Evolutionary conservation across 2,329 filamentous ascomycete species (phyloP), one percentile per base, ranked within the genome.

Genomic region (Penicillium sp.): DNA sequence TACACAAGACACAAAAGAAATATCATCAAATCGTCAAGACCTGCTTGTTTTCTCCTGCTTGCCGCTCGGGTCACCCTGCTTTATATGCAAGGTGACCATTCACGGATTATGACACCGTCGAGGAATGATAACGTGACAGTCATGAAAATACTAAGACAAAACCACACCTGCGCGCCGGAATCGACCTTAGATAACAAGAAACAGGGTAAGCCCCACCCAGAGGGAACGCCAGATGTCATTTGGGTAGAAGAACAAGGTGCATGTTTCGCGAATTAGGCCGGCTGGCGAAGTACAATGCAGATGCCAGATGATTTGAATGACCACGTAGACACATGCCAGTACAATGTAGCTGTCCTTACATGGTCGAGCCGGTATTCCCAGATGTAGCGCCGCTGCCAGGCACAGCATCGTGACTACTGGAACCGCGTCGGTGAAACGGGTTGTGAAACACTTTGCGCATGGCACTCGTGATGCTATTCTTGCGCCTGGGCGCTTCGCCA

Each of bases 401-500:
- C 18, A 16, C 26, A 36, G 21, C 31, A 35, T 33, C 32, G n/a
- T 34, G 16, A 31, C 25, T 25, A 20, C 44, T 64, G 5, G 59
- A 56, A 2, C 61, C 56, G 11, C 65, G 61, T 8, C 65, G 58
- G 51, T 68, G 65, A 44, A 70, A 68, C 2, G 64, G 58, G 40
- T 64, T 58, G 11, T 67, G 60, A 16, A 70, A 48, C 0, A 70
- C 66, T 44, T 69, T 70, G 33, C 64, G 64, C 42, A 70, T 63
- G 2, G 67, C 64, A 28, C 56, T 65, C 8, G 61, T 66, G 28
- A 69, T 65, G 7, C 63, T 60, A 1, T 60, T 62, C 14, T 61
- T 54, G 3, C 58, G 43, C 32, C 58, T 50, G 15, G 53, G 54
- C 2, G 53, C 47, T 2, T 21, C 39, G 20, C 47, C 38, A 8